Conservation (phyloP, 225 moss, liverwort and hornwort species). For the Sphagnum tenellum region DNA sequence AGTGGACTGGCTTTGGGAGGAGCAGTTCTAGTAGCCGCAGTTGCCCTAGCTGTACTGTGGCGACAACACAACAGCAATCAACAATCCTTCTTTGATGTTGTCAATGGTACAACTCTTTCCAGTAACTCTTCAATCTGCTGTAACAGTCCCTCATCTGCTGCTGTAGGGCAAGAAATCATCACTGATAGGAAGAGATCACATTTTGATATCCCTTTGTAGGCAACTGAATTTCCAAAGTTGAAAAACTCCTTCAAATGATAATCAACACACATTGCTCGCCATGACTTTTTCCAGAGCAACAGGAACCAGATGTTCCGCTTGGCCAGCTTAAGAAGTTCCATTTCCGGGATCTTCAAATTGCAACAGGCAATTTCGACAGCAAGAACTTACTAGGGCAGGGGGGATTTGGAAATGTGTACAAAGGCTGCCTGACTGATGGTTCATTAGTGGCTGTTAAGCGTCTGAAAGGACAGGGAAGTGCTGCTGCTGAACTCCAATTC, state of each 20-base stretch:
- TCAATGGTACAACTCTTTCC: slow-evolving; percentile 34
- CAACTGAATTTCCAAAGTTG: too few relatives aligned
- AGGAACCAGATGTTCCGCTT: slow-evolving; percentile 61
- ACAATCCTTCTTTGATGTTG: slow-evolving; percentile 78
- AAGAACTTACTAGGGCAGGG: slow-evolving; percentile 81
- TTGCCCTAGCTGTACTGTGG: slow-evolving; percentile 66
- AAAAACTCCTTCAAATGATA: too few relatives aligned
- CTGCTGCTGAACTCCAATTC: slow-evolving; percentile 84
- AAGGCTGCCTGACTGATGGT: slow-evolving; percentile 69
- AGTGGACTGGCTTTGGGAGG: slow-evolving; percentile 73
- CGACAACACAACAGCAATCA: slow-evolving; percentile 69
- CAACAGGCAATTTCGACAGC: slow-evolving; percentile 76
- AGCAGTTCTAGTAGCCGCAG: slow-evolving; percentile 53
- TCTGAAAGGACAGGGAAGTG: slow-evolving; percentile 71
- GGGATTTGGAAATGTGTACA: slow-evolving; percentile 91
- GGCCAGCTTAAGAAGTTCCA: slow-evolving; percentile 87
- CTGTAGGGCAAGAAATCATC: slow-evolving; percentile 1
- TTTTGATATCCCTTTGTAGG: too few relatives aligned
- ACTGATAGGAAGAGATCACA: background rate
- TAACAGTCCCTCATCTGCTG: background rate
- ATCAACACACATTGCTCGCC: too few relatives aligned
- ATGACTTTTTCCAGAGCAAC: slow-evolving; percentile 48
- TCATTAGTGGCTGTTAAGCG: slow-evolving; percentile 84
- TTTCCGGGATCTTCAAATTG: slow-evolving; percentile 77
- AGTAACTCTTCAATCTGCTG: too few relatives aligned